Evolutionary conservation across 1,284 basidiomycete genomes (phyloP), one percentile per base, ranked within the genome.

Genomic region (Marasmius sp.): DNA sequence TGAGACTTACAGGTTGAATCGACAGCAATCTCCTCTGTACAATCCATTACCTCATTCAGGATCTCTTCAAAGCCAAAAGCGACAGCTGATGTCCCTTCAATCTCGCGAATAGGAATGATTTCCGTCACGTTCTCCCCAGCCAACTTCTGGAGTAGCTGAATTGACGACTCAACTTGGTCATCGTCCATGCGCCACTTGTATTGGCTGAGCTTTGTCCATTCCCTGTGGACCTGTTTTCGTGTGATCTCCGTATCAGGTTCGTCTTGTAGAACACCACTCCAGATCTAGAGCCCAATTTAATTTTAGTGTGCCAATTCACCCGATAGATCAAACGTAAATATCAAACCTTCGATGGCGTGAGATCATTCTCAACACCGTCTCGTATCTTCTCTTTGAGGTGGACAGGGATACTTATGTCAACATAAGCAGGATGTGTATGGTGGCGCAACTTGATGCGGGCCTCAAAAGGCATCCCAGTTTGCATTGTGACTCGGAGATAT

Each of bases 1-100:
- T 1, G 14, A 18, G 43, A 59, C 64, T 58, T 56, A 68, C 67
- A 69, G 0, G 67, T 68, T 14, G 65, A 68, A 39, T 69, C 68
- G 57, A 69, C 55, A 2, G 63, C 58, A 8, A 69, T 20, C 41
- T 68, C 67, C 7, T 59, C 61, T 8, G 49, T 55, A 1, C 58
- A n/a, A 0, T 9, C 16, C 9, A 41, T 62, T n/a, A 27, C 57
- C 1, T 48, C 58, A 38, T 63, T 57, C 12, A 69, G 41, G 1
- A 65, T 51, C 34, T 69, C 66, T 36, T 50, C 58, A 12, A 68
- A 61, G 0, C 58, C 54, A 57, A 66, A 69, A 16, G 66, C 68
- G 27, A 68, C 61, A 22, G 53, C 16, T 41, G 57, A 22, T 6
- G 51, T 57, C 6, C 68, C 66, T 8, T 47, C 14, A 18, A 59